Percentiles rank a stretch among this genome's conserved stretches.
These are phyloP conservation scores for Beauveria rudraprayagi DNA, from an alignment of 2,329 filamentous ascomycete species.

Conservation along the genomic window DNA sequence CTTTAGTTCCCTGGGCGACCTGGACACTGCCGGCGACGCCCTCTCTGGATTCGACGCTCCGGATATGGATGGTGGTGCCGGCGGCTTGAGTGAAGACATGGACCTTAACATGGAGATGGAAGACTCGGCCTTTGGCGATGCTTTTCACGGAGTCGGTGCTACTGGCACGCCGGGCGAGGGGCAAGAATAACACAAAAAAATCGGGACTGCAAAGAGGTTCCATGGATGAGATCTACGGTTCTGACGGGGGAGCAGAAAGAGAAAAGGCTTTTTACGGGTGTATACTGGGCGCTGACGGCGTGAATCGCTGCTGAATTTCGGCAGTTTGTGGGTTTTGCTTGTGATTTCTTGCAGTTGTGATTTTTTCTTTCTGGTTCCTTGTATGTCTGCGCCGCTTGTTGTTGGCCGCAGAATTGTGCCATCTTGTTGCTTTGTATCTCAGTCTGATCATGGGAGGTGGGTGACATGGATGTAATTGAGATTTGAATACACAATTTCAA, in stretches of 20 bases:
- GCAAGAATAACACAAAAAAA: slow-evolving; percentile 14
- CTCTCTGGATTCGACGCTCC: slow-evolving; percentile 58
- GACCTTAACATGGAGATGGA: slow-evolving; percentile 61
- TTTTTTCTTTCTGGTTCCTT: neutral
- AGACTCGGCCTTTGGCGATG: slow-evolving; percentile 76
- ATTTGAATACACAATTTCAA: neutral
- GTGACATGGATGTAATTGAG: neutral
- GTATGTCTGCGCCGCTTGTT: neutral
- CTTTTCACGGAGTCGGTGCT: slow-evolving; percentile 57
- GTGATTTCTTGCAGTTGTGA: neutral
- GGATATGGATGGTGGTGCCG: slow-evolving; percentile 35
- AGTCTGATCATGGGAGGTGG: neutral
- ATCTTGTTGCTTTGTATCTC: neutral
- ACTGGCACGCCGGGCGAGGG: slow-evolving; percentile 2
- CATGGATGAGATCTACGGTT: neutral
- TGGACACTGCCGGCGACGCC: slow-evolving; percentile 65
- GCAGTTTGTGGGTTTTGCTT: slow-evolving; percentile 1
- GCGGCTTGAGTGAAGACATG: slow-evolving; percentile 46
- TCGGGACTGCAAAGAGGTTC: neutral
- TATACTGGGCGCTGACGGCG: slow-evolving; percentile 8
- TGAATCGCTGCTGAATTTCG: slow-evolving; percentile 2
- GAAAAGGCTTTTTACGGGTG: neutral
- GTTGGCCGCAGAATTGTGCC: neutral
- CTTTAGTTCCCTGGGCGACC: slow-evolving; percentile 55
- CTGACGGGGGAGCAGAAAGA: neutral